These are phyloP conservation scores for Solanum appendiculatum DNA, from an alignment of 257 asterid species.

Conservation along the genomic window DNA sequence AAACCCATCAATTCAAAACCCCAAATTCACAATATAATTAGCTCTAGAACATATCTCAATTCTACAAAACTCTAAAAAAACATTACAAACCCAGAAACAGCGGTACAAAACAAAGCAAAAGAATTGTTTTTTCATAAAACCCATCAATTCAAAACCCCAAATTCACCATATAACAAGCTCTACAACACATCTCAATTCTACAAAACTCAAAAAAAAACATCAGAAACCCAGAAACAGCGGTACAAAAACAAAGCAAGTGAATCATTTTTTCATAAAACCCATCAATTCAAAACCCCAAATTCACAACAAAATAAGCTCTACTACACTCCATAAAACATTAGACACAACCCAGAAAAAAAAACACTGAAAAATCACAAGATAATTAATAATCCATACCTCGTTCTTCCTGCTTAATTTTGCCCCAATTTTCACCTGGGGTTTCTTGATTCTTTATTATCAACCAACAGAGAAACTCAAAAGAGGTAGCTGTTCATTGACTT, in stretches of 20 bases:
- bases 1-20: neutral
- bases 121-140: neutral
- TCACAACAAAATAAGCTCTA: neutral
- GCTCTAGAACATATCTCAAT: neutral
- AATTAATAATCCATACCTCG: neutral
- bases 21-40: neutral
- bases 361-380: neutral
- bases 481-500: slow-evolving; percentile 29
- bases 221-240: neutral
- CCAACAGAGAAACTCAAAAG: neutral
- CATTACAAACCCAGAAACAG: neutral
- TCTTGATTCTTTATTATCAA: neutral
- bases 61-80: neutral
- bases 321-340: neutral
- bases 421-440: neutral
- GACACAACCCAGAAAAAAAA: neutral
- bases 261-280: neutral
- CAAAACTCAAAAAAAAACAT: neutral
- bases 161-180: neutral
- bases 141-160: neutral
- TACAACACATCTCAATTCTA: neutral
- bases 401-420: neutral
- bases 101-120: neutral
- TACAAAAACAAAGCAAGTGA: neutral
- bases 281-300: neutral